Evolutionary conservation across 2,329 filamentous ascomycete species (phyloP).

Genomic region (Fusarium pseudoanthophilum): DNA sequence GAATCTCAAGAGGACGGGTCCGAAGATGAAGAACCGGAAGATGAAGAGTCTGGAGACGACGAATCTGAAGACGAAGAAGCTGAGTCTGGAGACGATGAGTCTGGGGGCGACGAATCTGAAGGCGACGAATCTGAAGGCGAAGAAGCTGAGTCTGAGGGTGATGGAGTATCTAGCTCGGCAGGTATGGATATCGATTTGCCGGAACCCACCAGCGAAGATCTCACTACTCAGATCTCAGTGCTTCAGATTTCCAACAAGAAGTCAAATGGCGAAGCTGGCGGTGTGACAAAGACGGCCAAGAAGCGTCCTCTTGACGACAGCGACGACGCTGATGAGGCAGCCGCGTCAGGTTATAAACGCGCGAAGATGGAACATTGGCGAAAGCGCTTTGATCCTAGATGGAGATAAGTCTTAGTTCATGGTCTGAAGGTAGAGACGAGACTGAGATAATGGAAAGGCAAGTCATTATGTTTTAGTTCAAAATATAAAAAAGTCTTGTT

Average conservation of each 20-base stretch:
- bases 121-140: neutral
- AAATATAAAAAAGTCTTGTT: neutral
- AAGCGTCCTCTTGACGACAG: neutral
- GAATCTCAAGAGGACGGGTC: neutral
- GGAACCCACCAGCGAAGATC: neutral
- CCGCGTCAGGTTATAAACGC: too few relatives aligned
- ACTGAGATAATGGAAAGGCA: fast-evolving
- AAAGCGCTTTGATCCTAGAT: fast-evolving
- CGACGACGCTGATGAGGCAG: too few relatives aligned
- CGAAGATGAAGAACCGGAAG: too few relatives aligned
- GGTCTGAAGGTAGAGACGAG: neutral
- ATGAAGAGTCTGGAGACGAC: fast-evolving
- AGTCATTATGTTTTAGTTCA: fast-evolving
- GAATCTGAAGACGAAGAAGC: too few relatives aligned
- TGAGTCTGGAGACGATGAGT: fast-evolving
- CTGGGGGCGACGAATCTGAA: fast-evolving
- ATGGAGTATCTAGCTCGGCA: fast-evolving
- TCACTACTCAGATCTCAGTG: neutral
- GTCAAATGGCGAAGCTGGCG: neutral
- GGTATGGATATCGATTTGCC: neutral
- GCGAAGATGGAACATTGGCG: neutral
- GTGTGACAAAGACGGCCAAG: neutral
- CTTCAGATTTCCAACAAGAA: neutral
- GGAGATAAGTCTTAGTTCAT: neutral
- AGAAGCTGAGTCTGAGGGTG: neutral